Conservation (phyloP, 352 stramenopile species). For the Phytophthora pluvialis region DNA sequence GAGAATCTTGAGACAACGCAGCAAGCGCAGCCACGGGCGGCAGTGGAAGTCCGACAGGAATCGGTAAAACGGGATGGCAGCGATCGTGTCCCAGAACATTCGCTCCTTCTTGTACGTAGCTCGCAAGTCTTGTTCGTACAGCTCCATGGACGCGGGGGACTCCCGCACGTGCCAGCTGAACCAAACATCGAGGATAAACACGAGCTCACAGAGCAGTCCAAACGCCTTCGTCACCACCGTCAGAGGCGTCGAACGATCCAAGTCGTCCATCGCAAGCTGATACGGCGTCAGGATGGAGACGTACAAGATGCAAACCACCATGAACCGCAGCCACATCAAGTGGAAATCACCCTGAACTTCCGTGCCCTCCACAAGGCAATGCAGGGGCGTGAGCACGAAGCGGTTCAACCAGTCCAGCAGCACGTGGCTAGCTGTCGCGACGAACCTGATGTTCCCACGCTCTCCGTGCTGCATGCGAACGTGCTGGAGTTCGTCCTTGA, state of each 20-base stretch:
- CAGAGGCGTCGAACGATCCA: slow-evolving; percentile 18
- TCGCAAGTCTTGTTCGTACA: slow-evolving; percentile 56
- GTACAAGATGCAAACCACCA: slow-evolving; percentile 43
- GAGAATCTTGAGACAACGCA: slow-evolving; percentile 56
- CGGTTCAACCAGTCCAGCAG: slow-evolving; percentile 15
- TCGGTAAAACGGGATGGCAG: slow-evolving; percentile 49
- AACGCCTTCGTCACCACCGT: slow-evolving; percentile 22
- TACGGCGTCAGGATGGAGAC: slow-evolving; percentile 58
- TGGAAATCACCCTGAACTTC: slow-evolving; percentile 53
- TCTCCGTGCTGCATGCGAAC: slow-evolving; percentile 16
- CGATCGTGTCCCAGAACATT: slow-evolving; percentile 47
- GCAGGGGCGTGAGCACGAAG: neutral
- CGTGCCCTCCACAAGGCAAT: slow-evolving; percentile 34
- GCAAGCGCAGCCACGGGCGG: slow-evolving; percentile 39
- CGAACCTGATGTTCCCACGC: neutral
- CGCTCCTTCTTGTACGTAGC: slow-evolving; percentile 51
- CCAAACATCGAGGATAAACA: slow-evolving; percentile 59
- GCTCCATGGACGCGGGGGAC: slow-evolving; percentile 43
- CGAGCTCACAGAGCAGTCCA: slow-evolving; percentile 46
- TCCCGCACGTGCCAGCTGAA: slow-evolving; percentile 53
- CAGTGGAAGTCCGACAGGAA: slow-evolving; percentile 42
- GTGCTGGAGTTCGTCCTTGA: slow-evolving; percentile 30
- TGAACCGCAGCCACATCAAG: slow-evolving; percentile 47
- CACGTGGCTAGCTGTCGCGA: neutral
- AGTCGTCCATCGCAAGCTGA: slow-evolving; percentile 44